Conservation (phyloP, 2,329 filamentous ascomycete genomes). For the Colletotrichum tamarilloi region DNA sequence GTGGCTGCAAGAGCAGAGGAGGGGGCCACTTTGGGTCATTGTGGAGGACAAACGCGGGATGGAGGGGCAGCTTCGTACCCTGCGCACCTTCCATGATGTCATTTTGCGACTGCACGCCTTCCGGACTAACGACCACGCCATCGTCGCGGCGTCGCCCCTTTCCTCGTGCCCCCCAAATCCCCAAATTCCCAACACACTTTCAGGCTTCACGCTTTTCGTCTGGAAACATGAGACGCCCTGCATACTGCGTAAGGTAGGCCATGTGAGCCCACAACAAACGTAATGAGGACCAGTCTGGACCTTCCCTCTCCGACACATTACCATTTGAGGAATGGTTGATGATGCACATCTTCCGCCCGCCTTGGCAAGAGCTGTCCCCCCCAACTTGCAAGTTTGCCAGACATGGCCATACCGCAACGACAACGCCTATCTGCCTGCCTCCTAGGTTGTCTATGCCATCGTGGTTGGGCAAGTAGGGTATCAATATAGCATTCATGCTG, state of each 20-base stretch:
- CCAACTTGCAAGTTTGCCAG: not conserved
- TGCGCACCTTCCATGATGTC: conserved; percentile 27
- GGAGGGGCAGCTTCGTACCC: conserved; percentile 24
- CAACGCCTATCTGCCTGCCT: not conserved
- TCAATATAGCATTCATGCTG: too few species aligned
- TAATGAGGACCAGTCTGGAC: conserved; percentile 12
- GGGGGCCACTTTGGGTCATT: not conserved
- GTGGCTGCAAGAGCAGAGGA: conserved; percentile 1
- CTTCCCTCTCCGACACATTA: not conserved
- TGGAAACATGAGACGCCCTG: conserved; percentile 15
- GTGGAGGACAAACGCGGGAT: conserved; percentile 15
- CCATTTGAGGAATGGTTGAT: conserved; percentile 4
- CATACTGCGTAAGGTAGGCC: not conserved
- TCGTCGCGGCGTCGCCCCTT: not conserved
- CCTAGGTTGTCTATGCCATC: too few species aligned
- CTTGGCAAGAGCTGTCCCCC: conserved; percentile 5
- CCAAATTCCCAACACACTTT: not conserved
- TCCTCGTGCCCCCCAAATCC: not conserved
- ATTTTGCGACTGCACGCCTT: conserved; percentile 10
- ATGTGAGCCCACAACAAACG: conserved; percentile 30
- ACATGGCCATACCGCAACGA: not conserved
- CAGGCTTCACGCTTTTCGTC: not conserved
- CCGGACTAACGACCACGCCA: conserved; percentile 6
- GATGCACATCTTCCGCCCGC: conserved; percentile 11
- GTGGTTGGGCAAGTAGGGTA: too few species aligned